Evolutionary conservation across 2,329 filamentous ascomycete genomes (phyloP), one percentile per base, ranked within the genome.

Genomic region (Fusarium buxicola): DNA sequence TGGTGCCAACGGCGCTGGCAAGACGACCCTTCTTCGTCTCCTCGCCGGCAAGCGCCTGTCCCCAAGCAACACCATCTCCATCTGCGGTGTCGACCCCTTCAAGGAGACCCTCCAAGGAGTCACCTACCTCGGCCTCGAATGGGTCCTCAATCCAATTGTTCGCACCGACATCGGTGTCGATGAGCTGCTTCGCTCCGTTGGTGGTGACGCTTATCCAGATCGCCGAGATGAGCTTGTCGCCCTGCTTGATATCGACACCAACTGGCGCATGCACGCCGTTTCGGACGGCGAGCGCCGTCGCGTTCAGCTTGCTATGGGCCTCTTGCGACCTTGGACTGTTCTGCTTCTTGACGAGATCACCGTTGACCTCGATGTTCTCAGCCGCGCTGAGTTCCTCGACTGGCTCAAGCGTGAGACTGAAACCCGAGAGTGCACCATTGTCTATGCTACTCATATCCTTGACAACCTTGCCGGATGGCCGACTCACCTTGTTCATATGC

Each of bases 131-230:
- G 95, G 95, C 1, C 87, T 97, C 1, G 95, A 99, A 82, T 99
- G 95, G 95, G 95, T 98, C 4, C 86, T 99, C 9, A 98, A 98
- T 81, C 92, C 92, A 44, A 96, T 98, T 71, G 95, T 98, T 43
- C 91, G 94, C 47, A 96, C 90, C 27, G 95, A 99, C 77, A 97
- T 99, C 68, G 92, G 92, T 57, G 94, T 99, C 4, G 86, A 85
- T 4, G 94, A 96, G 66, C 86, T 99, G 7, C 87, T 99, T 24
- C 81, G 87, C 44, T 92, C 89, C 3, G 92, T 99, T 0, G 95
- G 95, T 59, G 95, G 95, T 11, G 86, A 96, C 75, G 86, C 87
- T 68, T 99, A 91, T 77, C 86, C 91, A 0, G 89, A 85, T 15
- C 89, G 95, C 1, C 85, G 94, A 24, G 94, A 98, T 75, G 92